Conservation (phyloP, 495 filamentous ascomycete species). For the Apodospora peruviana region DNA sequence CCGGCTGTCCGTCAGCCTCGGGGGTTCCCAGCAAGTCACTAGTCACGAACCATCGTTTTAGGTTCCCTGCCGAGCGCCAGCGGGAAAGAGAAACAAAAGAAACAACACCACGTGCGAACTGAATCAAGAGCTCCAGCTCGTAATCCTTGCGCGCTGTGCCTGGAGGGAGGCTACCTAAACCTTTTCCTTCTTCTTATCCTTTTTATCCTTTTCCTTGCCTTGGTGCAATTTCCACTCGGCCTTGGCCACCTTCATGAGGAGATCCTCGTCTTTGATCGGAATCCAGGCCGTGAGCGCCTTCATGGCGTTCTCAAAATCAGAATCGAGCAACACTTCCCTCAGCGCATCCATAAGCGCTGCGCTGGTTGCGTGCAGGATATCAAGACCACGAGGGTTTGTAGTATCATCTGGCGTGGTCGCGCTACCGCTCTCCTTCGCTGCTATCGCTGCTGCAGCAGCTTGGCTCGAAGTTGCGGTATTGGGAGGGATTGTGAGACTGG, state of each 20-base stretch:
- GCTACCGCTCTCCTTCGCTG: neutral
- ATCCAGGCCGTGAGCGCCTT: slow-evolving; percentile 95
- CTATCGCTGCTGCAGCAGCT: neutral
- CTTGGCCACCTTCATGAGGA: slow-evolving; percentile 90
- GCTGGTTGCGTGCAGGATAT: slow-evolving; percentile 85
- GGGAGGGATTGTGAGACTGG: neutral
- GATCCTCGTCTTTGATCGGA: slow-evolving; percentile 88
- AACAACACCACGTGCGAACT: too few species aligned
- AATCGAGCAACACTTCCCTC: slow-evolving; percentile 83
- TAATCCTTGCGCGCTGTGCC: too few species aligned
- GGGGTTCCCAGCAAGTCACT: too few species aligned
- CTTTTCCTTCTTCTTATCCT: too few species aligned
- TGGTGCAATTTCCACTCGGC: slow-evolving; percentile 80
- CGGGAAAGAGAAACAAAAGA: too few species aligned
- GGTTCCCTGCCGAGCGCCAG: too few species aligned
- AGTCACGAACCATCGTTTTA: too few species aligned
- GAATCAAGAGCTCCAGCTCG: too few species aligned
- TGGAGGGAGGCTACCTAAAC: neutral
- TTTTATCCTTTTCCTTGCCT: slow-evolving; percentile 10
- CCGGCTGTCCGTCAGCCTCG: too few species aligned
- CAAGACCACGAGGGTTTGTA: slow-evolving; percentile 51
- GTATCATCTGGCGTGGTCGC: neutral
- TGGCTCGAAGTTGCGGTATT: slow-evolving; percentile 10
- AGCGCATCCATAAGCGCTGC: slow-evolving; percentile 91
- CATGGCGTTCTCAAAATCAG: slow-evolving; percentile 97